phyloP scores from a whole-genome alignment of 1,284 basidiomycete species.

The Ceraceosorus guamensis region DNA sequence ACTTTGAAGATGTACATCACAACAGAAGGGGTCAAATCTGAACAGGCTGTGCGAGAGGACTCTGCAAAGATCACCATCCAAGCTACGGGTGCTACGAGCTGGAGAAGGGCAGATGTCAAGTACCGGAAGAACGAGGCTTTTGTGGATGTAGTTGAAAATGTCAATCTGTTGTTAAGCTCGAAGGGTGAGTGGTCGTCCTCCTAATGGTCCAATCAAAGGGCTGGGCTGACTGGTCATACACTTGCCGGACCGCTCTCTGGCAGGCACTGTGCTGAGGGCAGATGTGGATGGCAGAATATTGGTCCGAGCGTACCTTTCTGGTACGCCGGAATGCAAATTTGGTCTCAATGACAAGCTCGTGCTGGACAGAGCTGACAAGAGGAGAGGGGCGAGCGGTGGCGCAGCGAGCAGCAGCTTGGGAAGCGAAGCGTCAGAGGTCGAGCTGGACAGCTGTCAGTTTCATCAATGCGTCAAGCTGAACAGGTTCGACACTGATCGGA shows the following conservation, averaged over 20 bases:
- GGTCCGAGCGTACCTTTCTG: constrained; percentile 93
- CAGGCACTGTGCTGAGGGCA: constrained; percentile 82
- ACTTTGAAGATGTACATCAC: constrained; percentile 97
- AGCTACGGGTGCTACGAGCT: constrained; percentile 87
- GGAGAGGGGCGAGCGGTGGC: constrained; percentile 2
- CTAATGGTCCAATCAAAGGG: constrained; percentile 1
- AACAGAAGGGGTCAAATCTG: constrained; percentile 86
- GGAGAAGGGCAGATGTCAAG: constrained; percentile 87
- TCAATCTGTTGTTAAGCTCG: constrained; percentile 92
- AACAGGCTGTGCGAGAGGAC: constrained; percentile 70
- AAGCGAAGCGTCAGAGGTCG: constrained; percentile 46
- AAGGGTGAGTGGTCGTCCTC: constrained; percentile 54
- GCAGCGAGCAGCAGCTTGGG: constrained; percentile 3
- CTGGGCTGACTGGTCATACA: no score
- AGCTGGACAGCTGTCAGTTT: constrained; percentile 95
- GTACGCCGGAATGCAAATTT: constrained; percentile 95
- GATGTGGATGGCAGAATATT: constrained; percentile 97
- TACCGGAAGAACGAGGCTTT: constrained; percentile 98
- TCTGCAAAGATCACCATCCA: constrained; percentile 93
- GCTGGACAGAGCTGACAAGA: constrained; percentile 64
- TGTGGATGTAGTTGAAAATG: constrained; percentile 92
- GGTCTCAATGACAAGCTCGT: constrained; percentile 97
- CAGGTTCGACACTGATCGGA: constrained; percentile 85
- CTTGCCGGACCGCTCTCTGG: no score
- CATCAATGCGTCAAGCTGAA: constrained; percentile 94